Evolutionary conservation across 345 rosid genomes (phyloP), one percentile per base, ranked within the genome.

Genomic region (Bruguiera parviflora): DNA sequence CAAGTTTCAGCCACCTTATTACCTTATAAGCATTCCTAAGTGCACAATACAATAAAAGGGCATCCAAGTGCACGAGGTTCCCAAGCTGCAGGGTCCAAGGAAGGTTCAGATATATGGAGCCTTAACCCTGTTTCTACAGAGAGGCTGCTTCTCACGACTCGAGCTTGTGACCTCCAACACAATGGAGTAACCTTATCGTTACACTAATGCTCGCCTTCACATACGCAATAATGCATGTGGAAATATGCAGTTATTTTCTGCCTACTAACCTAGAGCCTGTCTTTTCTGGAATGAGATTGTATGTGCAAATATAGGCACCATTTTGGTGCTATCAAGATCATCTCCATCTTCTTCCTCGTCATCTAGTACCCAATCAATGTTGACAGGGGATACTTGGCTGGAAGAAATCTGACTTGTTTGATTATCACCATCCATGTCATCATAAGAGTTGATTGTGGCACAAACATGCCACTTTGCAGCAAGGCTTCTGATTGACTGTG

Each of bases 381-480:
- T 47, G 57, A 71, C 53, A 0, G 88, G 85, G 61, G 68, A 69
- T 32, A 77, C 76, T 8, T 73, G 81, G 18, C 57, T 18, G 37
- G 80, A 69, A 62, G 72, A 52, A 31, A 58, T 62, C 49, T 79
- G 87, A 65, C 67, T 25, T 13, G 74, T 75, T 25, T 90, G 90
- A 24, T 92, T 86, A 75, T 90, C 98, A 0, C 87, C 86, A 62
- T 90, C 96, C 53, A 71, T 77, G 35, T 84, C 79, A 19, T 89
- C 90, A 16, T 84, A 93, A 5, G 89, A 85, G 74, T 90, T 83
- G 69, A 90, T 79, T 11, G 98, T 93, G 2, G 98, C 96, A 39
- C 89, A 90, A 5, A 87, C 88, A 64, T 93, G 92, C 98, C 98
- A 93, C 67, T 84, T 90, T 2, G 96, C 84, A 21, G 96, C 96